Conservation (phyloP, 495 filamentous ascomycete genomes). For the Lindgomyces ingoldianus region DNA sequence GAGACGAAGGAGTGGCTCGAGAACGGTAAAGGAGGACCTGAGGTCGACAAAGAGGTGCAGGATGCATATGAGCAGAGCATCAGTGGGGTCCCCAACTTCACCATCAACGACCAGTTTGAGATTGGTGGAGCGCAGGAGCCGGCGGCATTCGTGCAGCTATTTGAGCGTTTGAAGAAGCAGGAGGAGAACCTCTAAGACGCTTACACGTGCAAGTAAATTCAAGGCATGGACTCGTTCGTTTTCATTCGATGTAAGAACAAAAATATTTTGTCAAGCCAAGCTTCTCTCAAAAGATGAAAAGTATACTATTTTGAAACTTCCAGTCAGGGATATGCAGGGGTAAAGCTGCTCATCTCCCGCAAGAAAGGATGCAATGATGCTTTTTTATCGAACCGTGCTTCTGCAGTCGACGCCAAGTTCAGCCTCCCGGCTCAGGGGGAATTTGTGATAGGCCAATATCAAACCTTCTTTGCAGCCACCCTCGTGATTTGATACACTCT, state of each 20-base stretch:
- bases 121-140: constrained; percentile 46
- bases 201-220: too few relatives aligned
- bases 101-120: constrained; percentile 44
- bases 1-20: constrained; percentile 65
- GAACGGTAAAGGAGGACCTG: constrained; percentile 62
- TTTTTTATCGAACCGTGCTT: not conserved
- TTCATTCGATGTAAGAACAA: too few relatives aligned
- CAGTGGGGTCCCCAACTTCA: constrained; percentile 74
- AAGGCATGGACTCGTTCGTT: too few relatives aligned
- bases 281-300: constrained; percentile 4
- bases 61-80: constrained; percentile 60
- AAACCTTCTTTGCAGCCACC: constrained; percentile 12
- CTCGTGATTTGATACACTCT: not conserved
- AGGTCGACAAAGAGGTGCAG: constrained; percentile 70
- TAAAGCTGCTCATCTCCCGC: constrained; percentile 8
- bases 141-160: constrained; percentile 43
- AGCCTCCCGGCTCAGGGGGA: too few relatives aligned
- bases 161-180: constrained; percentile 42
- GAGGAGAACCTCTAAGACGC: not conserved
- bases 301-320: constrained; percentile 3
- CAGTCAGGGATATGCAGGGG: constrained; percentile 9
- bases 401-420: not conserved
- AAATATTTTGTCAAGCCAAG: too few relatives aligned
- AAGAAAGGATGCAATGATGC: too few relatives aligned
- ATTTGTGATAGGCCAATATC: constrained; percentile 4